Percentiles rank a stretch among this genome's conserved stretches.
Conservation (phyloP, 108 stramenopile genomes). For the Parietichytrium sp. region DNA sequence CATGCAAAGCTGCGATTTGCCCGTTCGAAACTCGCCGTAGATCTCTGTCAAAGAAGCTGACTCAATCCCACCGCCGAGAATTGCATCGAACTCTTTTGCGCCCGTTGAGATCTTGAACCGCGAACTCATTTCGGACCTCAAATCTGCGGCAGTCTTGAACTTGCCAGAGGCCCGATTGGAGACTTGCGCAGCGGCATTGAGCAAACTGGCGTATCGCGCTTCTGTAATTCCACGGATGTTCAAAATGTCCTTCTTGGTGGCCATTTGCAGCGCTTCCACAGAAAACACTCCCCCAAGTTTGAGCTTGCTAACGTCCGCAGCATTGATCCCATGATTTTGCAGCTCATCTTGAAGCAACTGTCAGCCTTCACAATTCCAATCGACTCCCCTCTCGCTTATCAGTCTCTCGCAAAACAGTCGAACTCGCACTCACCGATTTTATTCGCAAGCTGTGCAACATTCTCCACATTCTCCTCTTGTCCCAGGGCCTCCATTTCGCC, state of each 20-base stretch:
- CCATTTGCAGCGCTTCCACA: background rate
- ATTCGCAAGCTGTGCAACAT: too few relatives aligned
- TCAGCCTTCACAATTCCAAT: too few relatives aligned
- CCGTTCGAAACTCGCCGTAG: slow-evolving; percentile 67
- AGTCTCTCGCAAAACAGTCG: too few relatives aligned
- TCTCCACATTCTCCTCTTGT: too few relatives aligned
- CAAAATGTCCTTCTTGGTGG: slow-evolving; percentile 34
- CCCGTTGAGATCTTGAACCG: slow-evolving; percentile 56
- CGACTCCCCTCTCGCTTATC: too few relatives aligned
- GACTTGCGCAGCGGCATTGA: slow-evolving; percentile 50
- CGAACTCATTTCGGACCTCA: background rate
- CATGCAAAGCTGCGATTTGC: slow-evolving; percentile 65
- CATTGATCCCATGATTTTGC: slow-evolving; percentile 36
- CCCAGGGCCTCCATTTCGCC: too few relatives aligned
- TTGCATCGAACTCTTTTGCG: slow-evolving; percentile 54
- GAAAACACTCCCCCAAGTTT: background rate
- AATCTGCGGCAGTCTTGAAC: slow-evolving; percentile 42
- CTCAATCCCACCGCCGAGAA: slow-evolving; percentile 64
- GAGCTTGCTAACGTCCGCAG: slow-evolving; percentile 40
- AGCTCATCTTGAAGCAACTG: too few relatives aligned
- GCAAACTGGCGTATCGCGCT: slow-evolving; percentile 59
- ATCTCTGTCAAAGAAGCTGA: slow-evolving; percentile 62
- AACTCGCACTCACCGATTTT: too few relatives aligned
- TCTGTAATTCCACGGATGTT: slow-evolving; percentile 60
- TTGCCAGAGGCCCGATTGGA: slow-evolving; percentile 42